These are phyloP conservation scores for Tubosaeta sp. DNA, from an alignment of 768 basidiomycete species.

Conservation along the genomic window DNA sequence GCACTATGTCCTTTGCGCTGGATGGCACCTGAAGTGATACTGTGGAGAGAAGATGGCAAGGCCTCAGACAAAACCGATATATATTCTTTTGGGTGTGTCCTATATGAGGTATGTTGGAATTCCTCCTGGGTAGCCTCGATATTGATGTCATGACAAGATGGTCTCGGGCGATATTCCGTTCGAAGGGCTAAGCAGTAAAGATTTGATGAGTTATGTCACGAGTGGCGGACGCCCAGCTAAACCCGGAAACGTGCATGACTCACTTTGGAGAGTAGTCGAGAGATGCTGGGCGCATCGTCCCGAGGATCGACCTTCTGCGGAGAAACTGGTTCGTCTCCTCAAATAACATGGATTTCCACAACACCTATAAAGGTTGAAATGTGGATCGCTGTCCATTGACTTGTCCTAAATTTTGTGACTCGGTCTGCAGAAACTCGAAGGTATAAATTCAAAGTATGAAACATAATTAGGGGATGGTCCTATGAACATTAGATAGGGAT, in stretches of 20 bases:
- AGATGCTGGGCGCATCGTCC: constrained; percentile 11
- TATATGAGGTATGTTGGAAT: constrained; percentile 26
- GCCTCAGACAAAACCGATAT: constrained; percentile 18
- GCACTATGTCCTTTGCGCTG: constrained; percentile 11
- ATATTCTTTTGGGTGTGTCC: constrained; percentile 26
- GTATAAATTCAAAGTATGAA: constrained; percentile 6
- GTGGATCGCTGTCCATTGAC: neutral
- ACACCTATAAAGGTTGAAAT: no score
- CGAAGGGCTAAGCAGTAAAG: neutral
- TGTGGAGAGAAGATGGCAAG: constrained; percentile 1
- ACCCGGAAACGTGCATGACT: constrained; percentile 6
- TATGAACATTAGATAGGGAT: constrained; percentile 17
- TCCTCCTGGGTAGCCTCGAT: neutral
- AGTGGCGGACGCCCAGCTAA: neutral
- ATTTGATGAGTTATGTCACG: neutral
- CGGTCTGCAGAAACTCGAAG: neutral
- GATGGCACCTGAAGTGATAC: constrained; percentile 28
- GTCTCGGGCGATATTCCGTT: constrained; percentile 17
- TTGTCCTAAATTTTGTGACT: neutral
- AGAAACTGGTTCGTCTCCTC: neutral
- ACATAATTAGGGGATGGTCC: constrained; percentile 20
- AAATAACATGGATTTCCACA: neutral
- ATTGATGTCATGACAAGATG: constrained; percentile 13
- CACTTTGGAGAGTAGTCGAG: constrained; percentile 10
- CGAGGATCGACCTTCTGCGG: constrained; percentile 14